Conservation (phyloP, 1,284 basidiomycete genomes). For the Austropuccinia psidii region DNA sequence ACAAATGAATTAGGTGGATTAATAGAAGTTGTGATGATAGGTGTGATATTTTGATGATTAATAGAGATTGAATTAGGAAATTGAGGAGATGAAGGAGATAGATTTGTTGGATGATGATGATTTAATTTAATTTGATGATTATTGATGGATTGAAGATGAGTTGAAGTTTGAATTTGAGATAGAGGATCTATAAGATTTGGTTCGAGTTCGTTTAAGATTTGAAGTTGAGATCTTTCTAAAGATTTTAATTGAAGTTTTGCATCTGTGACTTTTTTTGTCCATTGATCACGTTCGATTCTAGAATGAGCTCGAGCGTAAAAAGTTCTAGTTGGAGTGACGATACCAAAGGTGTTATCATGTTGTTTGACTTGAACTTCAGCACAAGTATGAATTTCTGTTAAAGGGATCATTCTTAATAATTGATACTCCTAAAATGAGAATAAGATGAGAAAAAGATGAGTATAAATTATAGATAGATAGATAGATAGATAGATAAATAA, state of each 20-base stretch:
- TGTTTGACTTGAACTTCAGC: conserved; percentile 80
- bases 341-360: conserved; percentile 79
- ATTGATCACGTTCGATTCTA: conserved; percentile 64
- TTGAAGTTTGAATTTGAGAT: background rate
- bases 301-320: conserved; percentile 80
- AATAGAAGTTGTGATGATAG: conserved; percentile 1
- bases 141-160: conserved; percentile 4
- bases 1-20: background rate
- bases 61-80: conserved; percentile 5
- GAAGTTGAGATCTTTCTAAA: background rate
- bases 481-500: background rate
- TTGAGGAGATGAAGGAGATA: background rate
- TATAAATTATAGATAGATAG: background rate
- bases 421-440: conserved; percentile 84
- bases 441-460: background rate
- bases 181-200: background rate
- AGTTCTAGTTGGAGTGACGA: conserved; percentile 84
- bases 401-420: conserved; percentile 78
- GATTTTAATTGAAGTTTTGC: conserved; percentile 53
- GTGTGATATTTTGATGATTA: too few species aligned
- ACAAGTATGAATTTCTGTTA: conserved; percentile 82
- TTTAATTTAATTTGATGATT: conserved; percentile 7
- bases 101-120: background rate
- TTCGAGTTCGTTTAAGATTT: background rate
- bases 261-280: conserved; percentile 75